Evolutionary conservation across 1,139 yeast genomes (phyloP), one percentile per base, ranked within the genome.

Genomic region (Candida anutae): DNA sequence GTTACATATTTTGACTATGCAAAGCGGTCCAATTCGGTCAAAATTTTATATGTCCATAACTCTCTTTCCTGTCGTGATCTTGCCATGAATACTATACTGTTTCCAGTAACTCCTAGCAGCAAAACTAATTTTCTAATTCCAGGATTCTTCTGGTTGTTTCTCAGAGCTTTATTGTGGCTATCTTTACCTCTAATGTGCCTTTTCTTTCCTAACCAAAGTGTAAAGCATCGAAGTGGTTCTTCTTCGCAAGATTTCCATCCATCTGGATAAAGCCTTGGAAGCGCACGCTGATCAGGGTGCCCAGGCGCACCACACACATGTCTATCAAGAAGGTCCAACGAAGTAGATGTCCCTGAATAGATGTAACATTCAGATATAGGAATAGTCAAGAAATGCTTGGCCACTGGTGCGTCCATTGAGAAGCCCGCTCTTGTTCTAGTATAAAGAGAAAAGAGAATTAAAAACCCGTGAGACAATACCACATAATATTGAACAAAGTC

Each of bases 241-340:
- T 79, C 84, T 40, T 88, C 97, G 5, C 74, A 61, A 2, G 93
- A 79, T 39, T 67, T 69, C 88, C 94, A 83, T 0, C 95, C 95
- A 51, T 87, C 94, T 1, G 69, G 55, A 45, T 81, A 85, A 0
- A 79, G 60, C 22, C 94, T 58, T 0, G 96, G 94, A 24, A 81
- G 48, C 0, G 77, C 47, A 29, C 67, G 69, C 5, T 62, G 62
- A 0, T 80, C 82, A 0, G 82, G 80, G 34, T 66, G 58, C 18
- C 54, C 50, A 2, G 58, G 56, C 33, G 70, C 74, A 29, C 64
- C 57, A 22, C 60, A 60, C 9, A 50, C 53, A 29, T 65, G 72
- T 13, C 73, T 55, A 9, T 63, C 59, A 22, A 77, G 46, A 25
- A 83, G 53, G 39, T 80, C 90, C 23, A 64, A 48, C 6, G 65